These are phyloP conservation scores for Sarocladium strictum DNA, from an alignment of 2,329 filamentous ascomycete species.

Conservation along the genomic window DNA sequence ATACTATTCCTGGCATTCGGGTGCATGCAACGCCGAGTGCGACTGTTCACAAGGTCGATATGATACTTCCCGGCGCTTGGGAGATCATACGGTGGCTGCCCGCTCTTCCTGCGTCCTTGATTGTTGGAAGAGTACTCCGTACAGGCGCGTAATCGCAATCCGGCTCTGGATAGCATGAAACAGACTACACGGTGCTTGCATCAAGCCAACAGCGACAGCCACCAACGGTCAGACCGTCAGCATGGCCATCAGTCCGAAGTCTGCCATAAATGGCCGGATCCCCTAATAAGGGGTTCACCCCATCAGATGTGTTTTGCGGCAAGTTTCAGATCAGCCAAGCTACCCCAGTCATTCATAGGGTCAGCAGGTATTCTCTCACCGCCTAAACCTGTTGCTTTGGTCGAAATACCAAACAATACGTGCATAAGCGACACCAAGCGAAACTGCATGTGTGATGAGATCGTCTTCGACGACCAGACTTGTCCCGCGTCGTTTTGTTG, in stretches of 20 bases:
- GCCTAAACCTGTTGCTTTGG: neutral
- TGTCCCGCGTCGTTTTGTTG: neutral
- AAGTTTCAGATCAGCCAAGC: slow-evolving; percentile 6
- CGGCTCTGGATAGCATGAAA: neutral
- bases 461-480: neutral
- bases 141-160: neutral
- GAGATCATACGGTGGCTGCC: neutral
- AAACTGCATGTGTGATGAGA: neutral
- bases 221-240: too few species aligned
- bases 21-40: neutral
- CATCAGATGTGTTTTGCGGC: neutral
- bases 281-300: neutral
- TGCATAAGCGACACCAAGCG: neutral
- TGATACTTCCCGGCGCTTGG: neutral
- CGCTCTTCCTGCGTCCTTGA: neutral
- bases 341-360: neutral
- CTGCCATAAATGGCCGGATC: too few species aligned
- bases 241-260: neutral
- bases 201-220: neutral
- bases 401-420: neutral
- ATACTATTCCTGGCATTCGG: neutral
- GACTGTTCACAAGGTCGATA: neutral
- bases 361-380: neutral
- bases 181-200: neutral
- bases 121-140: neutral